Conservation (phyloP, 768 basidiomycete genomes). For the Pisolithus marmoratus region DNA sequence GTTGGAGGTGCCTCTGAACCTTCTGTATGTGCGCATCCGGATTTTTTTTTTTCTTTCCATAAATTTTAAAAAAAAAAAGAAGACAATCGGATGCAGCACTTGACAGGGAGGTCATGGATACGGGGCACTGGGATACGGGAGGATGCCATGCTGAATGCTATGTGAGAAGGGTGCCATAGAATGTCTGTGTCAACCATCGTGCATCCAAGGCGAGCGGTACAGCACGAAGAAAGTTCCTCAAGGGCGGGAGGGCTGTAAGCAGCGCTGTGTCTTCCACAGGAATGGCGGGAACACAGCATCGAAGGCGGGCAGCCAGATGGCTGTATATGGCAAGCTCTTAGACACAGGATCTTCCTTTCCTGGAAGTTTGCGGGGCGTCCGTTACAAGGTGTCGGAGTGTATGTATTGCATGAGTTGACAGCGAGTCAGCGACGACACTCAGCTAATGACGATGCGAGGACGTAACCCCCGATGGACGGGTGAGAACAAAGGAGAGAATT, state of each 20-base stretch:
- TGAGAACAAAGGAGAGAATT: not conserved
- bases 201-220: too few species aligned
- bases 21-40: too few species aligned
- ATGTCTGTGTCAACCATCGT: too few species aligned
- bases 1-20: not conserved
- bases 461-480: not conserved
- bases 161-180: too few species aligned
- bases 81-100: too few species aligned
- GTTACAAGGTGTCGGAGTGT: not conserved
- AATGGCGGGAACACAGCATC: not conserved
- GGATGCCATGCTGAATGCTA: too few species aligned
- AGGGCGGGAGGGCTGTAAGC: too few species aligned
- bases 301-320: not conserved
- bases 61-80: too few species aligned
- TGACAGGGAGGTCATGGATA: too few species aligned
- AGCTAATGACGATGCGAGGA: not conserved
- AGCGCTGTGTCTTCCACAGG: not conserved
- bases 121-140: too few species aligned
- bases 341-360: not conserved
- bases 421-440: not conserved
- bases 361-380: not conserved
- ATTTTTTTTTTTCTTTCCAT: too few species aligned
- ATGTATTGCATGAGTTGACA: not conserved
- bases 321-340: not conserved
- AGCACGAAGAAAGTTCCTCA: too few species aligned